A percentile compares a stretch with the other conserved stretches of the same genome.
Evolutionary conservation across 495 filamentous ascomycete genomes (phyloP).

Genomic region (Penicillium fimorum): DNA sequence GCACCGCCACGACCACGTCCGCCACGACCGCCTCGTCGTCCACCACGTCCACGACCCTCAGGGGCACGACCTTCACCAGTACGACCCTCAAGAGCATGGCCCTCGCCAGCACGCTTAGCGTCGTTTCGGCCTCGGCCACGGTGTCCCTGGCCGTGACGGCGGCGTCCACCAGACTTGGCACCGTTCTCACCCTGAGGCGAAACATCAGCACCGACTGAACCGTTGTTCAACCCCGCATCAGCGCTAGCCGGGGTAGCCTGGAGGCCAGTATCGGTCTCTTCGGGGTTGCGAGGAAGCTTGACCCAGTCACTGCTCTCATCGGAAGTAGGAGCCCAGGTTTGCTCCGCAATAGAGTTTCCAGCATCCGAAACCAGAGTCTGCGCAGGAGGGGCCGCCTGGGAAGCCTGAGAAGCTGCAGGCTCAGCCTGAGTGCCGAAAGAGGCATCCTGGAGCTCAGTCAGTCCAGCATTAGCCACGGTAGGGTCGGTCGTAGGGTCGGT

Average conservation of each 20-base stretch:
- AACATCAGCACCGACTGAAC: conserved; percentile 19
- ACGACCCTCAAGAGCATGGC: conserved; percentile 40
- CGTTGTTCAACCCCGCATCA: conserved; percentile 23
- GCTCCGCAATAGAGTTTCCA: conserved; percentile 66
- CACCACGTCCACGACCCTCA: conserved; percentile 45
- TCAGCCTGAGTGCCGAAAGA: conserved; percentile 23
- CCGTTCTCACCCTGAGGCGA: conserved; percentile 29
- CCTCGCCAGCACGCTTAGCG: conserved; percentile 49
- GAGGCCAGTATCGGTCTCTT: conserved; percentile 69
- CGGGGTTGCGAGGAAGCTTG: conserved; percentile 68
- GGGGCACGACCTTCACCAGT: conserved; percentile 26
- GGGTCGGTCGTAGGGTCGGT: conserved; percentile 61
- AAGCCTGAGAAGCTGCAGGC: conserved; percentile 27
- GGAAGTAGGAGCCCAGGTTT: conserved; percentile 56
- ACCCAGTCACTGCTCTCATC: conserved; percentile 77
- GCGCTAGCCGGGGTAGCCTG: conserved; percentile 56
- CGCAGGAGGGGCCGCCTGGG: conserved; percentile 42
- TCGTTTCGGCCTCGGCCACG: conserved; percentile 39
- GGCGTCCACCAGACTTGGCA: conserved; percentile 60
- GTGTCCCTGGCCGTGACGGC: conserved; percentile 49
- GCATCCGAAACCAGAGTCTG: conserved; percentile 60
- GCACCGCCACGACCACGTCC: conserved; percentile 36
- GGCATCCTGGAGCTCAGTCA: conserved; percentile 66
- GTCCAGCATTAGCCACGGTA: conserved; percentile 70
- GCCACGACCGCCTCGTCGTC: conserved; percentile 35